These are phyloP conservation scores for Phallus indusiatus DNA, from an alignment of 768 basidiomycete genomes.

Conservation along the genomic window DNA sequence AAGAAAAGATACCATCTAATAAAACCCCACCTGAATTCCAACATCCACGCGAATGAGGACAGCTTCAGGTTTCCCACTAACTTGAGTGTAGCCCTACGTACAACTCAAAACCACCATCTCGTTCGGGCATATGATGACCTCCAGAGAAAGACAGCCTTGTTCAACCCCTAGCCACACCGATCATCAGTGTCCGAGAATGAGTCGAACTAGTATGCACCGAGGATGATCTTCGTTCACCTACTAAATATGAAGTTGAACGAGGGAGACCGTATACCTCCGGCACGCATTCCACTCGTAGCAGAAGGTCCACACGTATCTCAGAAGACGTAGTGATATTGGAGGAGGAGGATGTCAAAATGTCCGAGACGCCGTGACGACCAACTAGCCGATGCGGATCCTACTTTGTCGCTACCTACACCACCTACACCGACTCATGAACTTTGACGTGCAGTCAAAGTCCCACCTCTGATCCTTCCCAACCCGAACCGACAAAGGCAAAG, in stretches of 20 bases:
- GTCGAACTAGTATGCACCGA: slow-evolving; percentile 62
- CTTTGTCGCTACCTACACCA: slow-evolving; percentile 4
- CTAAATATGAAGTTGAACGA: slow-evolving; percentile 49
- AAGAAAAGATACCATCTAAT: too few relatives aligned
- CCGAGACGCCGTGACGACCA: slow-evolving; percentile 4
- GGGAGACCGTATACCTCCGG: slow-evolving; percentile 22
- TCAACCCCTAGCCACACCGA: slow-evolving; percentile 36
- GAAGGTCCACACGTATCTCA: neutral
- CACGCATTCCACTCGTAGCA: neutral
- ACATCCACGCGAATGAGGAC: slow-evolving; percentile 71
- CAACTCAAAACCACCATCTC: slow-evolving; percentile 70
- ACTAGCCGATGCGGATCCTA: neutral
- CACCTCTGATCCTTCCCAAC: neutral
- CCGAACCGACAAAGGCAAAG: neutral
- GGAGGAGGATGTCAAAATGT: neutral
- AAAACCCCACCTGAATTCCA: slow-evolving; percentile 52
- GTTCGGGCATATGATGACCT: slow-evolving; percentile 60
- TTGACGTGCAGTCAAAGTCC: too few relatives aligned
- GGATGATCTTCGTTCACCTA: slow-evolving; percentile 65
- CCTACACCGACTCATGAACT: slow-evolving; percentile 3
- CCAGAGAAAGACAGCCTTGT: slow-evolving; percentile 27
- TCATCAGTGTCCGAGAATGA: slow-evolving; percentile 86
- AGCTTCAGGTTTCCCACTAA: slow-evolving; percentile 55
- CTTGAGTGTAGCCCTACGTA: slow-evolving; percentile 63
- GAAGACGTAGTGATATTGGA: neutral